Evolutionary conservation across 371 early-diverging fungal species (phyloP).

Genomic region (Mortierella sp.): DNA sequence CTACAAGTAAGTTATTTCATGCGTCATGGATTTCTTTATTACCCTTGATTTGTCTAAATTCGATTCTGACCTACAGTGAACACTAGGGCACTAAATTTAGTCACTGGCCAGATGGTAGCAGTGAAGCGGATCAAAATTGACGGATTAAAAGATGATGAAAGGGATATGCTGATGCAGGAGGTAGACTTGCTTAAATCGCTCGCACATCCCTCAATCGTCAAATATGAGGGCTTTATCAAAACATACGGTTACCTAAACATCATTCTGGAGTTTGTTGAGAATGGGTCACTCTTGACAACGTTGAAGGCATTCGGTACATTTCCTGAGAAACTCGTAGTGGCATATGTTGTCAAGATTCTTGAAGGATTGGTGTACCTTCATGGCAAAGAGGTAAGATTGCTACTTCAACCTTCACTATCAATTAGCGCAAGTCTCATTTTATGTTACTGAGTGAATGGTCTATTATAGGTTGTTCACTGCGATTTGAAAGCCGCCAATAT

Average conservation of each 20-base stretch:
- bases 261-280: slow-evolving; percentile 94
- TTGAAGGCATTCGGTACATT: slow-evolving; percentile 93
- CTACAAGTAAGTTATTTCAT: slow-evolving; percentile 61
- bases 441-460: background rate
- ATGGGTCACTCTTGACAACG: slow-evolving; percentile 92
- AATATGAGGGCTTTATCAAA: slow-evolving; percentile 87
- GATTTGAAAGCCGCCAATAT: slow-evolving; percentile 98
- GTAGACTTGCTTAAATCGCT: slow-evolving; percentile 79
- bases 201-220: slow-evolving; percentile 88
- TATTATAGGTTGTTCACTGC: slow-evolving; percentile 85
- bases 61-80: too few species aligned
- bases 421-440: too few species aligned
- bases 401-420: background rate
- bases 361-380: slow-evolving; percentile 94
- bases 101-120: slow-evolving; percentile 90
- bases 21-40: background rate
- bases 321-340: slow-evolving; percentile 92
- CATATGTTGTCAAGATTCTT: slow-evolving; percentile 92
- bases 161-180: slow-evolving; percentile 79
- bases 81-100: slow-evolving; percentile 80
- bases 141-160: slow-evolving; percentile 68
- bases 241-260: slow-evolving; percentile 82
- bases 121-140: slow-evolving; percentile 87
- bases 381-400: slow-evolving; percentile 67
- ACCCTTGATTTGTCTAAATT: too few species aligned